phyloP scores from a whole-genome alignment of 2,329 filamentous ascomycete genomes.

The Aspergillus floridensis region DNA sequence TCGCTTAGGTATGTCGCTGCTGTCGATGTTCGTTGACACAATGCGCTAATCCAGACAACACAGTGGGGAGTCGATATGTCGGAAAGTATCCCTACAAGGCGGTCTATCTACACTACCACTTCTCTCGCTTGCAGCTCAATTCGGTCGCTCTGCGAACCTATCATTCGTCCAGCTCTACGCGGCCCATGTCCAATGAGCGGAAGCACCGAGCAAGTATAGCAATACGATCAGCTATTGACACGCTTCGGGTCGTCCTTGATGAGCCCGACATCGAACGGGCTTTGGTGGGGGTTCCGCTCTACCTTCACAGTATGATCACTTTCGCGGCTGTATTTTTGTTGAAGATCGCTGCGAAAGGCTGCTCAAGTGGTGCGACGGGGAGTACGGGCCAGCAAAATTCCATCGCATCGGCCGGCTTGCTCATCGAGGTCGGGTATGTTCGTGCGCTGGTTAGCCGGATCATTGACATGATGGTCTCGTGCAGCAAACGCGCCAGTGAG shows the following conservation, averaged over 20 bases:
- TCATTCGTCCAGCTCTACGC: constrained; percentile 36
- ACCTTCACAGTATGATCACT: constrained; percentile 49
- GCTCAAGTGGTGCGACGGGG: constrained; percentile 33
- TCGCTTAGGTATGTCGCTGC: constrained; percentile 30
- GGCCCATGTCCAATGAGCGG: constrained; percentile 45
- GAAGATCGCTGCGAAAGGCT: constrained; percentile 44
- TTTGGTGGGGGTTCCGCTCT: constrained; percentile 45
- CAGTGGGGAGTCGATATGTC: constrained; percentile 48
- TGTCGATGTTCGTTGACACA: not conserved
- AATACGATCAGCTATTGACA: constrained; percentile 43
- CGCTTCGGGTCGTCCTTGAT: constrained; percentile 42
- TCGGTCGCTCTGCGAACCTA: constrained; percentile 51
- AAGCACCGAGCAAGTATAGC: constrained; percentile 46
- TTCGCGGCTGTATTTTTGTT: constrained; percentile 48
- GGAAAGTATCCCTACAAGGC: constrained; percentile 52
- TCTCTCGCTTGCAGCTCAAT: constrained; percentile 51
- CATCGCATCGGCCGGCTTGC: constrained; percentile 36
- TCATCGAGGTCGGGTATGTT: constrained; percentile 36
- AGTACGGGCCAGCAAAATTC: constrained; percentile 38
- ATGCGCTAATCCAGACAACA: not conserved
- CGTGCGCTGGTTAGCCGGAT: constrained; percentile 35
- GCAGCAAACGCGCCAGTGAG: constrained; percentile 39
- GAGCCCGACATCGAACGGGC: constrained; percentile 45
- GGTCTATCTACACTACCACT: constrained; percentile 51
- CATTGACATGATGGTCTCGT: constrained; percentile 39